These are phyloP conservation scores for Astrothelium subdiscretum DNA, from an alignment of 495 filamentous ascomycete species.

Conservation along the genomic window DNA sequence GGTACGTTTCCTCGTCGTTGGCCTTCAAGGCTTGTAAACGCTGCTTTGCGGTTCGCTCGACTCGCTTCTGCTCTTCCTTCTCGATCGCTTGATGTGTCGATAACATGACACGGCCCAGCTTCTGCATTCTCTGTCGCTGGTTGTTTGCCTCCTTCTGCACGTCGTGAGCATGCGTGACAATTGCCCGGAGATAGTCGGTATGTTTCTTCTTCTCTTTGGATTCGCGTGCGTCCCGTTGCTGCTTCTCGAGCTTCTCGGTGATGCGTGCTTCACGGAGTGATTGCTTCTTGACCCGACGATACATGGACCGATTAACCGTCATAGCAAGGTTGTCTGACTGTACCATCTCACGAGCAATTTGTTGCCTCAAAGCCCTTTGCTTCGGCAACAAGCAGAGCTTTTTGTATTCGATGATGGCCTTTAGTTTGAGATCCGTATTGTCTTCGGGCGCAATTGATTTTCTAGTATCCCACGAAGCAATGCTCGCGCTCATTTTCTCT, in stretches of 20 bases:
- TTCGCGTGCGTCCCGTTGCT: slow-evolving; percentile 90
- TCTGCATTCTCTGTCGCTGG: slow-evolving; percentile 61
- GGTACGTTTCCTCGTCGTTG: slow-evolving; percentile 96
- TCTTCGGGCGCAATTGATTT: slow-evolving; percentile 56
- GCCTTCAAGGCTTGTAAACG: slow-evolving; percentile 97
- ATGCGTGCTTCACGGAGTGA: slow-evolving; percentile 90
- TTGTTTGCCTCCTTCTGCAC: slow-evolving; percentile 46
- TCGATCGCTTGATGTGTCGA: slow-evolving; percentile 88
- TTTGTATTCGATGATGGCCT: slow-evolving; percentile 88
- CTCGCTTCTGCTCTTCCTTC: slow-evolving; percentile 95
- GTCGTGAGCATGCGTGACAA: slow-evolving; percentile 57
- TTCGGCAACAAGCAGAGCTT: slow-evolving; percentile 69
- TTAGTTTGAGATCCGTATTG: slow-evolving; percentile 76
- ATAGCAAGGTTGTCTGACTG: slow-evolving; percentile 89
- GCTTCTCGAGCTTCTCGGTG: slow-evolving; percentile 96
- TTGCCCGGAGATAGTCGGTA: slow-evolving; percentile 67
- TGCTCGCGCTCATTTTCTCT: slow-evolving; percentile 66
- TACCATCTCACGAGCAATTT: slow-evolving; percentile 78
- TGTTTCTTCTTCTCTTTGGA: slow-evolving; percentile 94
- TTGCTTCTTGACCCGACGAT: slow-evolving; percentile 93
- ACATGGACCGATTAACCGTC: slow-evolving; percentile 79
- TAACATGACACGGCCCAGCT: slow-evolving; percentile 77
- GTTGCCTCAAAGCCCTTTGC: slow-evolving; percentile 73
- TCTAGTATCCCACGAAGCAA: slow-evolving; percentile 70
- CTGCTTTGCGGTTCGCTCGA: slow-evolving; percentile 94